Evolutionary conservation across 768 basidiomycete species (phyloP), one percentile per base, ranked within the genome.

Genomic region (Cubamyces lactineus): DNA sequence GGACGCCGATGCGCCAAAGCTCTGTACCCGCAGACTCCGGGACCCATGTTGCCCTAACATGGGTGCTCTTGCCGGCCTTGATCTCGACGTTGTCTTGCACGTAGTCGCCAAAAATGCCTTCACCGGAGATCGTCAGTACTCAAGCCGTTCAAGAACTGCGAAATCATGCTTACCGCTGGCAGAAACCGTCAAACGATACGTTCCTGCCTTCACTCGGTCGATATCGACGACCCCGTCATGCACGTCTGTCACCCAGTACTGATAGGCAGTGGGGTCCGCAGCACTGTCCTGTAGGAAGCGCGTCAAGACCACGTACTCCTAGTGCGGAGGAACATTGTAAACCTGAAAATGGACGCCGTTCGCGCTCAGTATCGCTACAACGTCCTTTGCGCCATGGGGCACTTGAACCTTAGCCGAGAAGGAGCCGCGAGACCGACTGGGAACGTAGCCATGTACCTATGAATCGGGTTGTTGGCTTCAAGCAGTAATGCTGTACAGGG

Each of bases 51-150:
- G 57, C 70, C 11, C 30, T 42, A 2, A 71, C 30, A 2, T 40
- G n/a, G 1, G 69, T 71, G 7, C 43, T 45, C 28, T 61, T 43
- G 1, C 63, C 63, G 1, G 70, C 56, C 16, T 39, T 55, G 11
- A 73, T 60, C 3, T 63, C 63, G 42, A 73, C 41, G 47, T 68
- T 45, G 50, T 73, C 72, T 30, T 67, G 61, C 1, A 68, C 57
- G 41, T 64, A 73, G 57, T 73, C 70, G 9, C 72, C 72, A 51
- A 73, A 73, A 4, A 71, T 71, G 0, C 71, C 71, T 70, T 21
- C 0, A 0, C 5, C 42, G n/a, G 28, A 7, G 7, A 15, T 16
- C 17, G 41, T 24, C 2, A 19, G 26, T 12, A 11, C 5, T 9
- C 26, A 49, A 49, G 28, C 6, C 5, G 21, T 24, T 11, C 39